A percentile compares a stretch with the other conserved stretches of the same genome.
Conservation (phyloP, 2,329 filamentous ascomycete genomes). For the Alternaria burnsii region DNA sequence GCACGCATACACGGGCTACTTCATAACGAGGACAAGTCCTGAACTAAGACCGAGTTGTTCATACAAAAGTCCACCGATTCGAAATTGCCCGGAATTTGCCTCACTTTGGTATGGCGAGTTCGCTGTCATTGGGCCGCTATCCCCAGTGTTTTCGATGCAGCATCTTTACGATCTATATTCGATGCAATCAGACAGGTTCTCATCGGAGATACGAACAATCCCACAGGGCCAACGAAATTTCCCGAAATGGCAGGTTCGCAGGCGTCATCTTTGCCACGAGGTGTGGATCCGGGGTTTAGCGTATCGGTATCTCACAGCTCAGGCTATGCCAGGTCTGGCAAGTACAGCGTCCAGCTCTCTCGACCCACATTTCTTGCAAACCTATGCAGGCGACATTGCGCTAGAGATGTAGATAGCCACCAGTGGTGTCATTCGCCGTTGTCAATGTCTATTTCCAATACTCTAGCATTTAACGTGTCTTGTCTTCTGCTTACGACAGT, state of each 20-base stretch:
- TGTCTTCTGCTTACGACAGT: neutral
- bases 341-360: neutral
- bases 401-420: neutral
- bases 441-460: neutral
- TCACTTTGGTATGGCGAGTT: neutral
- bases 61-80: neutral
- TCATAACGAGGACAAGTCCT: neutral
- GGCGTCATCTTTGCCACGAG: neutral
- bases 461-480: neutral
- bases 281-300: neutral
- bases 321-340: conserved; percentile 1
- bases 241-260: neutral
- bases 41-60: neutral
- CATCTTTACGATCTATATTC: neutral
- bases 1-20: neutral
- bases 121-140: neutral
- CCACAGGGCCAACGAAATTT: neutral
- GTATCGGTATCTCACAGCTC: neutral
- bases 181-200: neutral
- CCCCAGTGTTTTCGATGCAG: neutral
- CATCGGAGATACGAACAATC: neutral
- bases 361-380: conserved; percentile 4
- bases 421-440: neutral
- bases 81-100: neutral
- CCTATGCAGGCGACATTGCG: neutral